These are phyloP conservation scores for Eucalyptus polyanthemos DNA, from an alignment of 345 rosid genomes.

Conservation along the genomic window DNA sequence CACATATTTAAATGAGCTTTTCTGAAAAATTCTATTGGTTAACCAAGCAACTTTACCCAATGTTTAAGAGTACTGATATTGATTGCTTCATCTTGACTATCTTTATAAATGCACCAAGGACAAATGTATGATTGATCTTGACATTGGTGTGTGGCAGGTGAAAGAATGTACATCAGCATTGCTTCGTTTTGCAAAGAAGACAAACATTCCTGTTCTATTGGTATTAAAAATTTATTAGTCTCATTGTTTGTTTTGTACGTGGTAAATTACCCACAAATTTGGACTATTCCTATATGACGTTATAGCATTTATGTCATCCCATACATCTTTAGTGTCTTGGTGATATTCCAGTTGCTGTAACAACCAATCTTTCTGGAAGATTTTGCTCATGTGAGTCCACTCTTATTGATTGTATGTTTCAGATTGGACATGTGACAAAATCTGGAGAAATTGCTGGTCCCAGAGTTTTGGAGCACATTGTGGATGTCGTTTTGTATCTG, in stretches of 20 bases:
- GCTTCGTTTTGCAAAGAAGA: constrained; percentile 80
- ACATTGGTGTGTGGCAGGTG: constrained; percentile 34
- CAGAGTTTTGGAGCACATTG: constrained; percentile 95
- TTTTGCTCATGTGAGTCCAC: neutral
- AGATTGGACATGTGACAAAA: constrained; percentile 93
- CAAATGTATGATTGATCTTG: neutral
- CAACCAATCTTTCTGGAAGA: neutral
- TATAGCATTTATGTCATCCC: neutral
- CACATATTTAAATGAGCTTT: neutral
- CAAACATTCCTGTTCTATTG: constrained; percentile 78
- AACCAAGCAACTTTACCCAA: neutral
- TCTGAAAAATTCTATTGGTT: neutral
- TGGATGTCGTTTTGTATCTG: constrained; percentile 88
- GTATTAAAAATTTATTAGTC: constrained; percentile 10
- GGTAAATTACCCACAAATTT: neutral
- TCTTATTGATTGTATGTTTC: constrained; percentile 1
- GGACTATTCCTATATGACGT: neutral
- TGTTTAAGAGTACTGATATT: neutral
- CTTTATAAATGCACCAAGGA: neutral
- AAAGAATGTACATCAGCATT: constrained; percentile 83
- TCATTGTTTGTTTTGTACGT: neutral
- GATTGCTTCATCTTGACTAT: neutral
- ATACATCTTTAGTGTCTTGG: neutral
- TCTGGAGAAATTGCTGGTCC: constrained; percentile 97
- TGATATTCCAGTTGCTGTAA: neutral